Evolutionary conservation across 2,329 filamentous ascomycete genomes (phyloP), one percentile per base, ranked within the genome.

Genomic region (Cladosporium sp.): DNA sequence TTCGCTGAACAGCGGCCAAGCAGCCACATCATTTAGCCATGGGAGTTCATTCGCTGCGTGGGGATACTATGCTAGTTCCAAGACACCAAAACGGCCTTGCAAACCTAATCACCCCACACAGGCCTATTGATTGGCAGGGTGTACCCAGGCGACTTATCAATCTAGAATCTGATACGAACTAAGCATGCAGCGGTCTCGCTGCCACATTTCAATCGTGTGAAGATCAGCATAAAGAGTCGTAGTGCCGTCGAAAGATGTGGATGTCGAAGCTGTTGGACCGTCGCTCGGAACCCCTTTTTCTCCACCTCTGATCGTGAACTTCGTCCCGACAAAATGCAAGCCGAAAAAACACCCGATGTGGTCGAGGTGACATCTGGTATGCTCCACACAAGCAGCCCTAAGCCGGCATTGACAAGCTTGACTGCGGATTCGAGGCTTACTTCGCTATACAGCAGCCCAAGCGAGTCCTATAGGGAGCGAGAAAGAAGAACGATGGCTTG

Each of bases 291-390:
- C 18, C 37, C 5, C 2, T n/a, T 18, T 44, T 46, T 21, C 10
- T 12, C 40, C 40, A 10, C 10, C n/a, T 29, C 18, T 18, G 18
- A 29, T 14, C 3, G 12, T 26, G 49, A 53, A n/a, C 49, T 53
- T 53, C 29, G 23, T 16, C 14, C 23, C 49, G 49, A 28, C 49
- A 53, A 26, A 28, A 53, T 53, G 49, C 49, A 53, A n/a, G 16
- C 49, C 23, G 49, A 53, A n/a, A 53, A 53, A 16, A 29, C 28
- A 18, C 49, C 26, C 28, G 26, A 53, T 53, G 49, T 53, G 26
- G 49, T 53, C 28, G 49, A 53, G 49, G 49, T 53, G n/a, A 46
- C n/a, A 16, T 29, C 49, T 53, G 49, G 49, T 53, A 53, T 53
- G 49, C 28, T 28, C 49, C 49, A 53, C 28, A 21, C 40, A 46